phyloP scores from a whole-genome alignment of 495 filamentous ascomycete species.

The Talaromyces thailandensis region DNA sequence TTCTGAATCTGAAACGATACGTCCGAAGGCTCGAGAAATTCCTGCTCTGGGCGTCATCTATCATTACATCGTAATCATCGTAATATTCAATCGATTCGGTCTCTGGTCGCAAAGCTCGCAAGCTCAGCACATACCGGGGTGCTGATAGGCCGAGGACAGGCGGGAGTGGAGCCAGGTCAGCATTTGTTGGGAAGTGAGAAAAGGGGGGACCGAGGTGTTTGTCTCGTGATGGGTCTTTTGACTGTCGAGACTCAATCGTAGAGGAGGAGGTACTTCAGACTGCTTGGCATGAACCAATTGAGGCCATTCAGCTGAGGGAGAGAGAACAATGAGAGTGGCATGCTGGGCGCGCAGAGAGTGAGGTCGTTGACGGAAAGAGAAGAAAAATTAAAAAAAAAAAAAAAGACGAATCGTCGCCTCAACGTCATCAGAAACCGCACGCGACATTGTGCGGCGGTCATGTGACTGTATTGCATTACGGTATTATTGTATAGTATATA shows the following conservation, averaged over 20 bases:
- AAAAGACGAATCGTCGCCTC: not conserved
- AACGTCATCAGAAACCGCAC: not conserved
- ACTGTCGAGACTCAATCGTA: not conserved
- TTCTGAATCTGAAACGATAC: not conserved
- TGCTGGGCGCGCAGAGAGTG: not conserved
- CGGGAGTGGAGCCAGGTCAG: not conserved
- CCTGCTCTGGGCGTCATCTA: not conserved
- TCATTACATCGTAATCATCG: not conserved
- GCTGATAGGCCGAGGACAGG: not conserved
- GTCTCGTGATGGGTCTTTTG: not conserved
- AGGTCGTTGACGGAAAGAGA: not conserved
- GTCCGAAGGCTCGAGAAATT: not conserved
- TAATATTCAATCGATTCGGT: not conserved
- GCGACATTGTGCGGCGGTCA: not conserved
- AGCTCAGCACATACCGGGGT: not conserved
- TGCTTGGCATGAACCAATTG: not conserved
- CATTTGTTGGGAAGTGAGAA: conserved; percentile 7
- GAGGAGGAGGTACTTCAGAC: not conserved
- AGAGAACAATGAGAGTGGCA: not conserved
- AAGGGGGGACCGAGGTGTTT: conserved; percentile 1
- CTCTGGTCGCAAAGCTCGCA: conserved; percentile 1
- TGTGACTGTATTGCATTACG: not conserved
- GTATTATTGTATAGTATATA: not conserved
- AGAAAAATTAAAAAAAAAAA: not conserved
- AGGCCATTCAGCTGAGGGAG: not conserved